Evolutionary conservation across 1,284 basidiomycete genomes (phyloP).

Genomic region (Cutaneotrichosporon daszewskae): DNA sequence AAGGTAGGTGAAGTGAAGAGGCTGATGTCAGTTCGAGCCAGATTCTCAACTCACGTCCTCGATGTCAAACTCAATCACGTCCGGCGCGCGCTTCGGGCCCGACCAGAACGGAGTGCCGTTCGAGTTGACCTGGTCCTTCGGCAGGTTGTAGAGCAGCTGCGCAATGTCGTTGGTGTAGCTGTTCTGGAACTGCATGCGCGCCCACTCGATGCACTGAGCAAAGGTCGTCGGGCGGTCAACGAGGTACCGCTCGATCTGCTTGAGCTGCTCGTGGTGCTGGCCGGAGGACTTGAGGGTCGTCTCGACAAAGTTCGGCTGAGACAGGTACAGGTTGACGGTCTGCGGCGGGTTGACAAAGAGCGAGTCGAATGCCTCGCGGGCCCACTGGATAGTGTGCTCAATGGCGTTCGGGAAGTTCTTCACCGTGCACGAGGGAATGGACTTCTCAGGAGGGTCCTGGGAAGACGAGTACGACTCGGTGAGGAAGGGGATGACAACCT

Average conservation of each 20-base stretch:
- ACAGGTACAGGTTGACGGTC: constrained; percentile 93
- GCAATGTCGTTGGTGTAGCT: constrained; percentile 92
- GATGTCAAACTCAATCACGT: constrained; percentile 78
- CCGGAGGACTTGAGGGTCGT: constrained; percentile 83
- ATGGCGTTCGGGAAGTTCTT: constrained; percentile 99
- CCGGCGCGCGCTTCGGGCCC: constrained; percentile 97
- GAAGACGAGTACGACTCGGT: constrained; percentile 98
- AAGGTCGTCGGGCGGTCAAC: constrained; percentile 92
- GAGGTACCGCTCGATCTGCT: constrained; percentile 84
- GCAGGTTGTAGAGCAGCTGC: constrained; percentile 88
- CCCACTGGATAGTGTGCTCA: constrained; percentile 98
- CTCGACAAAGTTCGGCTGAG: constrained; percentile 93
- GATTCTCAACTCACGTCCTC: constrained; percentile 61
- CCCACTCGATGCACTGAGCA: constrained; percentile 97
- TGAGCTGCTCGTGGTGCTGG: constrained; percentile 82
- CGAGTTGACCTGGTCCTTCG: constrained; percentile 83
- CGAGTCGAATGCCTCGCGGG: constrained; percentile 85
- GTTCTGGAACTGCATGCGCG: constrained; percentile 89
- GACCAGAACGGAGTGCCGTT: constrained; percentile 95
- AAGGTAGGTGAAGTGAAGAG: constrained; percentile 82
- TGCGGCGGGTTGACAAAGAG: constrained; percentile 91
- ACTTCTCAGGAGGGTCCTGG: constrained; percentile 98
- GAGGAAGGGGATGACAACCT: constrained; percentile 90
- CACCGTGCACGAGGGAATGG: constrained; percentile 94
- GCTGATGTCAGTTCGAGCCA: constrained; percentile 50